phyloP scores from a whole-genome alignment of 306 rosid genomes.

The Corylus avellana region DNA sequence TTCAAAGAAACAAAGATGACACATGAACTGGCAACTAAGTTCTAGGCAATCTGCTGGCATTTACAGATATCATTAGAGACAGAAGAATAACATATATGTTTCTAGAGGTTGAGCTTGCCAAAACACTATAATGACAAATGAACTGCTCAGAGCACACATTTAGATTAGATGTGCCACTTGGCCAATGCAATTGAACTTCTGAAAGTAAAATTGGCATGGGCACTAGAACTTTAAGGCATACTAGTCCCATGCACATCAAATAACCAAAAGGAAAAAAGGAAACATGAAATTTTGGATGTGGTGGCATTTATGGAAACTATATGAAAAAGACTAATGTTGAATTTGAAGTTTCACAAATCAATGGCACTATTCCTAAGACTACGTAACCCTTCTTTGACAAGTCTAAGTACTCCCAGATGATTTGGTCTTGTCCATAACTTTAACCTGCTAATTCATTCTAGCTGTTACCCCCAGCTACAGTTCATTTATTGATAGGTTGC shows the following conservation, averaged over 20 bases:
- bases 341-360: background rate
- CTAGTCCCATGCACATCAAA: background rate
- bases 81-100: background rate
- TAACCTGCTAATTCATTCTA: background rate
- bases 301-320: background rate
- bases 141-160: background rate
- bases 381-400: background rate
- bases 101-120: background rate
- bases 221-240: background rate
- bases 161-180: slow-evolving; percentile 15
- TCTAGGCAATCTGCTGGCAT: slow-evolving; percentile 6
- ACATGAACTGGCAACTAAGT: background rate
- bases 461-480: no score
- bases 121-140: background rate
- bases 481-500: background rate
- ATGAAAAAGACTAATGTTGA: background rate
- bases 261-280: background rate
- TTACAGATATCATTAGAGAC: slow-evolving; percentile 10
- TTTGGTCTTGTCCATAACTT: background rate
- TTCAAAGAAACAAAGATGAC: slow-evolving; percentile 21
- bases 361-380: background rate
- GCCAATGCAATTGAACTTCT: background rate
- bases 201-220: background rate
- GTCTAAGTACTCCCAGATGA: background rate
- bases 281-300: background rate